These are phyloP conservation scores for Podila verticillata DNA, from an alignment of 192 early-diverging fungal genomes.

Conservation along the genomic window DNA sequence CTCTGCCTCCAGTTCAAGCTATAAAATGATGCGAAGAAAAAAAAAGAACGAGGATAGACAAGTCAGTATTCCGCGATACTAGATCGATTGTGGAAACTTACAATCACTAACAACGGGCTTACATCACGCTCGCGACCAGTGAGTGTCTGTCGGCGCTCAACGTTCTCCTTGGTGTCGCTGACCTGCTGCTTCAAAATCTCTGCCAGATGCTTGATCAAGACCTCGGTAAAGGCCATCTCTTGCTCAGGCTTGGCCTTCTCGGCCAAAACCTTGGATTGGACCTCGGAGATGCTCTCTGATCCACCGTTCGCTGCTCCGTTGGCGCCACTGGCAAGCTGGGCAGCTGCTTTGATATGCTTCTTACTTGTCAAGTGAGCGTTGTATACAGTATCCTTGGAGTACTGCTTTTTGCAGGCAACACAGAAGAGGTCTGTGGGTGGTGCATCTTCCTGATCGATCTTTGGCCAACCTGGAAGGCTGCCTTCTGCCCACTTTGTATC, in stretches of 20 bases:
- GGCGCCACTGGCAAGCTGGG: conserved; percentile 48
- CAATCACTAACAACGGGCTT: conserved; percentile 20
- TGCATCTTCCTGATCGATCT: conserved; percentile 48
- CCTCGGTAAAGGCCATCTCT: conserved; percentile 72
- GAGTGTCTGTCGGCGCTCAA: conserved; percentile 92
- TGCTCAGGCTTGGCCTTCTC: conserved; percentile 65
- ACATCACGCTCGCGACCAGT: conserved; percentile 85
- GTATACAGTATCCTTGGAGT: conserved; percentile 86
- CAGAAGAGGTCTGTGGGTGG: conserved; percentile 71
- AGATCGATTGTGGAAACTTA: neutral
- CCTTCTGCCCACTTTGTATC: conserved; percentile 69
- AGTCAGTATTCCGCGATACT: neutral
- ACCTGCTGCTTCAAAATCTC: conserved; percentile 63
- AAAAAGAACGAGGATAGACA: neutral
- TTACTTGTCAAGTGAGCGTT: conserved; percentile 88
- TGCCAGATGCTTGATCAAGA: conserved; percentile 66
- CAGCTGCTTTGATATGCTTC: conserved; percentile 89
- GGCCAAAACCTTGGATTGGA: conserved; percentile 36
- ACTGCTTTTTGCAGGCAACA: conserved; percentile 78
- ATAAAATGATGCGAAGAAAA: neutral
- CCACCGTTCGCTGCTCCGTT: conserved; percentile 38
- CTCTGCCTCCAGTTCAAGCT: conserved; percentile 77
- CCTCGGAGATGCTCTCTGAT: conserved; percentile 15
- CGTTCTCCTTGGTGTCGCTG: conserved; percentile 86
- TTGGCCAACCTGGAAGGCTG: conserved; percentile 72